These are phyloP conservation scores for Zygosaccharomyces bisporus DNA, from an alignment of 805 yeast genomes.

Conservation along the genomic window DNA sequence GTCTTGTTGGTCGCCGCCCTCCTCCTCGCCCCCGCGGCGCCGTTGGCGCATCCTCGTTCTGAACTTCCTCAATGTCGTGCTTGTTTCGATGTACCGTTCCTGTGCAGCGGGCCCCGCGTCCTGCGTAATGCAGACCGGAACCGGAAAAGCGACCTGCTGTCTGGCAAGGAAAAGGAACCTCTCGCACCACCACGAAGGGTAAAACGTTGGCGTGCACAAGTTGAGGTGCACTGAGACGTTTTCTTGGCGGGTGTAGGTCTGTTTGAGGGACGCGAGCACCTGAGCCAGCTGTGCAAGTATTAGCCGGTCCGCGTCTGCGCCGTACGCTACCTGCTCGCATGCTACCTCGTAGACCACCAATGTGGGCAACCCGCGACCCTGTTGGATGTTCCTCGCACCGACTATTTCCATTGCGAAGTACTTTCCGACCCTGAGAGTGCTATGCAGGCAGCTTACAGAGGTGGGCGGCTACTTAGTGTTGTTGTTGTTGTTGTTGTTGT, in stretches of 20 bases:
- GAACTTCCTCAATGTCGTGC: conserved; percentile 6
- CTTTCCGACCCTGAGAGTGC: not conserved
- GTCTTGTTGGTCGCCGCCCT: not conserved
- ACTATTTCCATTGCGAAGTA: not conserved
- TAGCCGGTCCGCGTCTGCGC: not conserved
- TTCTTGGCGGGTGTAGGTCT: not conserved
- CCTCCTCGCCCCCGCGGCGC: not conserved
- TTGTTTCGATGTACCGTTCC: conserved; percentile 4
- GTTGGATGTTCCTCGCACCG: conserved; percentile 1
- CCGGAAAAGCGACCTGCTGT: conserved; percentile 3
- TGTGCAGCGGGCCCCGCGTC: conserved; percentile 4
- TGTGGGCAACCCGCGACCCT: not conserved
- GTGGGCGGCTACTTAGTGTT: conserved; percentile 2
- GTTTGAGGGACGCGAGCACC: conserved; percentile 1
- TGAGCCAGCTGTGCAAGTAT: not conserved
- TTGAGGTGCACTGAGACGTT: not conserved
- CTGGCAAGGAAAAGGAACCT: conserved; percentile 7
- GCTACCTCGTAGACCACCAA: conserved; percentile 1
- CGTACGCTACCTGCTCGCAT: conserved; percentile 3
- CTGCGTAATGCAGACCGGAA: conserved; percentile 8
- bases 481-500: not conserved
- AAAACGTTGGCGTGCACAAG: not conserved
- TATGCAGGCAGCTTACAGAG: not conserved
- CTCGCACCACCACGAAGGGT: conserved; percentile 10
- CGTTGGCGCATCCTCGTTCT: not conserved